Evolutionary conservation across 2,329 filamentous ascomycete genomes (phyloP), one percentile per base, ranked within the genome.

Genomic region (Microdochium bolleyi): DNA sequence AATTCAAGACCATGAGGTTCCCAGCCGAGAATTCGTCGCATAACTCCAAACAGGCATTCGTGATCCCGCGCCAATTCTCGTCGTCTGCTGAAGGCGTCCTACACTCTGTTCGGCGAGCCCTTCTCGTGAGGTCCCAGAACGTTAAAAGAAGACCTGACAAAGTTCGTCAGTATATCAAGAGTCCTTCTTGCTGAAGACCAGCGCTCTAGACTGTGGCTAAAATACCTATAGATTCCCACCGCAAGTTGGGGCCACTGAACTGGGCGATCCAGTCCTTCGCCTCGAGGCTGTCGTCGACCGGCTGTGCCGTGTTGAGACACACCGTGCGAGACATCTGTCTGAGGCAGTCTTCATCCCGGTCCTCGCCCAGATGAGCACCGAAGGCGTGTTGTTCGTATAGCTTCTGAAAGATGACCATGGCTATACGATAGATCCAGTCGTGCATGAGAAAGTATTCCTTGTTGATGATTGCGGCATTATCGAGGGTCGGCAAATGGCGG

Each of bases 221-320:
- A 21, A 22, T 22, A 0, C 72, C 73, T 1, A 77, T 52, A 0
- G 70, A 67, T 51, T 77, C 73, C 74, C 73, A 77, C 1, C 74
- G 65, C 24, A 73, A 59, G n/a, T 67, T 68, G 0, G 55, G 54
- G 0, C 72, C 72, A 0, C 61, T 64, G 49, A 76, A 72, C 37
- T 73, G 70, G 2, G 58, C 61, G 0, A 70, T 57, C 71, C 72
- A 76, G n/a, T 59, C 59, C 3, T 66, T 56, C 0, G 67, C 57
- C n/a, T 67, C 62, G 0, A 61, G 54, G 5, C 69, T 63, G 0
- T 69, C 61, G 16, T 75, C 70, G 0, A 56, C 56, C 10, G 67
- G 66, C 7, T 59, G 62, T 0, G 64, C 57, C 0, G 71, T 73
- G 49, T 75, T 75, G 24, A 58, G 53, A 51, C 67, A 72, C 14